Conservation (phyloP, 2,329 filamentous ascomycete genomes). For the Xylaria sp. region DNA sequence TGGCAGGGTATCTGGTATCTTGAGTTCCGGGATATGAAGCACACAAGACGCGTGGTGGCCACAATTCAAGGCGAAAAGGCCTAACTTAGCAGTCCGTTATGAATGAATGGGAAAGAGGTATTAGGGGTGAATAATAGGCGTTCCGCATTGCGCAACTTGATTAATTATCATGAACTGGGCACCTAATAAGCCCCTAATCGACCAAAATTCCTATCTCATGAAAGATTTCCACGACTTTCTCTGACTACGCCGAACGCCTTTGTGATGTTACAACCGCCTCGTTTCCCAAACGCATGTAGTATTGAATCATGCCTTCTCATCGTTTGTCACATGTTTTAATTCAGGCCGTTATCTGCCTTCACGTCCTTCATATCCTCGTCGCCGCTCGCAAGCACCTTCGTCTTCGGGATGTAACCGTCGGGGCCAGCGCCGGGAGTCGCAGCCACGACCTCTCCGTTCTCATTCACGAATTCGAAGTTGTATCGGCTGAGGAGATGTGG, state of each 20-base stretch:
- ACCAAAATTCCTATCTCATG: constrained; percentile 2
- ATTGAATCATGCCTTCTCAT: not conserved
- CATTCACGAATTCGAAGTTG: constrained; percentile 96
- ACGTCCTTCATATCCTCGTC: constrained; percentile 54
- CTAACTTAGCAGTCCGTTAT: constrained; percentile 22
- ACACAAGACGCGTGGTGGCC: constrained; percentile 77
- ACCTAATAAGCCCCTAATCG: not conserved
- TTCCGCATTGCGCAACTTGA: not conserved
- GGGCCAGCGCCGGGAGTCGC: constrained; percentile 69
- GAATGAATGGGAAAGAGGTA: not conserved
- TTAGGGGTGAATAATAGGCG: not conserved
- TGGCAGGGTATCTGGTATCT: constrained; percentile 94
- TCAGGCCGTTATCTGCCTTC: constrained; percentile 25
- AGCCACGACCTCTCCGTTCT: constrained; percentile 81
- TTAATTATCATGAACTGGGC: not conserved
- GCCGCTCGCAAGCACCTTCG: constrained; percentile 58
- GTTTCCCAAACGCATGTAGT: constrained; percentile 1
- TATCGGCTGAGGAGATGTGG: constrained; percentile 91
- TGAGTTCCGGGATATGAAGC: constrained; percentile 75
- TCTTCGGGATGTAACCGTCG: constrained; percentile 55
- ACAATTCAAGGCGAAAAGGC: constrained; percentile 86
- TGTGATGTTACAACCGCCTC: constrained; percentile 6
- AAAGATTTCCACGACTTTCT: constrained; percentile 3
- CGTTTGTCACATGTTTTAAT: constrained; percentile 7
- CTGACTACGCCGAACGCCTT: constrained; percentile 22